A percentile compares a stretch with the other conserved stretches of the same genome.
phyloP scores from a whole-genome alignment of 805 yeast species.

The Wickerhamomyces bovis region DNA sequence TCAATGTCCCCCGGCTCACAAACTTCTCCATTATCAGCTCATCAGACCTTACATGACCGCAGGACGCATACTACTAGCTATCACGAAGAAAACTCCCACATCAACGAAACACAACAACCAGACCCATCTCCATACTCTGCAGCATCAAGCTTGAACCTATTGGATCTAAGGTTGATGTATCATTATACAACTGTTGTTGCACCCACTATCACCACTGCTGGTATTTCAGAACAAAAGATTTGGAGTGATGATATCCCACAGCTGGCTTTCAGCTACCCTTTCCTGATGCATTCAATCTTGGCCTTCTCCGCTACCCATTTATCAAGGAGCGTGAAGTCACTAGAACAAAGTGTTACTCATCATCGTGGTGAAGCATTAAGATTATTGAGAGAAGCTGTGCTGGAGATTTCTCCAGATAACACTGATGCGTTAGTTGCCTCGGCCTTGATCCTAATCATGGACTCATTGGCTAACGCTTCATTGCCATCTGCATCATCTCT shows the following conservation, averaged over 20 bases:
- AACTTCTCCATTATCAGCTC: conserved; percentile 20
- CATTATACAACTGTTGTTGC: conserved; percentile 84
- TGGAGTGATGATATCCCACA: conserved; percentile 88
- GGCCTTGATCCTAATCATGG: conserved; percentile 85
- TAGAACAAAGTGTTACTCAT: conserved; percentile 74
- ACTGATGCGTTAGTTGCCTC: conserved; percentile 93
- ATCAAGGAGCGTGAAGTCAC: conserved; percentile 66
- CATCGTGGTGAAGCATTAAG: conserved; percentile 86
- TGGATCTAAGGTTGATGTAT: conserved; percentile 74
- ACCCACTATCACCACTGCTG: conserved; percentile 84
- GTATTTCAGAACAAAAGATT: conserved; percentile 76
- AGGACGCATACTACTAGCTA: neutral
- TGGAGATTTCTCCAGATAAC: conserved; percentile 75
- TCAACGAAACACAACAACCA: neutral
- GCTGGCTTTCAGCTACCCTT: conserved; percentile 82
- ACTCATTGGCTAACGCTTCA: conserved; percentile 90
- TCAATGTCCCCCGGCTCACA: conserved; percentile 23
- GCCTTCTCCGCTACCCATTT: conserved; percentile 93
- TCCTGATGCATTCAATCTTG: conserved; percentile 84
- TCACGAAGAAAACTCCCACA: conserved; percentile 2
- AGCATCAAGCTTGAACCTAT: conserved; percentile 43
- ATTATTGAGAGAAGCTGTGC: conserved; percentile 76
- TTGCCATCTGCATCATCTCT: conserved; percentile 25
- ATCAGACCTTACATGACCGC: conserved; percentile 6
- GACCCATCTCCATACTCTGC: conserved; percentile 21